Evolutionary conservation across 495 filamentous ascomycete species (phyloP).

Genomic region (Penicillium argentinense): DNA sequence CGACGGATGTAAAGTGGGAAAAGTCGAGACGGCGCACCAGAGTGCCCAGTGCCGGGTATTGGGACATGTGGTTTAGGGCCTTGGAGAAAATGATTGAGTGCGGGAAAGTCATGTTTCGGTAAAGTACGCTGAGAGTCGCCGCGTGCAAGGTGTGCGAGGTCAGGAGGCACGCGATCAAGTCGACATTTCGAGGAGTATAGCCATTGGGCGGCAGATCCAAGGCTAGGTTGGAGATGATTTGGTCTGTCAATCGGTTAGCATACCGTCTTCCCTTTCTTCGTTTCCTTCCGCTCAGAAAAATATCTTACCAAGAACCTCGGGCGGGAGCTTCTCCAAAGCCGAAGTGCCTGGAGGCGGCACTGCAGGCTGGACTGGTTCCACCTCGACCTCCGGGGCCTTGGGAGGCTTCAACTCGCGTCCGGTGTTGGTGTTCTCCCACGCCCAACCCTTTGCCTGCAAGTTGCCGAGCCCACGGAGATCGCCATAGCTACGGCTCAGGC

Average conservation of each 20-base stretch:
- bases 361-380: constrained; percentile 23
- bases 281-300: not conserved
- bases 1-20: constrained; percentile 83
- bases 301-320: constrained; percentile 70
- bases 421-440: constrained; percentile 47
- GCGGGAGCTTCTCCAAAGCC: constrained; percentile 65
- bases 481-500: constrained; percentile 70
- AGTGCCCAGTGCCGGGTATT: constrained; percentile 70
- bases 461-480: constrained; percentile 59
- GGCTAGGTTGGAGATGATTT: constrained; percentile 74
- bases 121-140: constrained; percentile 74
- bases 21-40: constrained; percentile 83
- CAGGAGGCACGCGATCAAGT: constrained; percentile 75
- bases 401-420: constrained; percentile 22
- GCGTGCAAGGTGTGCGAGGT: constrained; percentile 74
- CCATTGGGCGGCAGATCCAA: constrained; percentile 77
- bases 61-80: constrained; percentile 68
- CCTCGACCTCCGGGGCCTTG: constrained; percentile 28
- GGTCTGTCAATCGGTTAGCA: constrained; percentile 47
- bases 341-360: constrained; percentile 34
- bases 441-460: constrained; percentile 51
- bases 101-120: constrained; percentile 81
- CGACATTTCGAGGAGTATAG: constrained; percentile 75
- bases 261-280: not conserved
- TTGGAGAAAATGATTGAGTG: constrained; percentile 87